Conservation (phyloP, 139 green algal species). For the Astrephomene gubernaculifera region DNA sequence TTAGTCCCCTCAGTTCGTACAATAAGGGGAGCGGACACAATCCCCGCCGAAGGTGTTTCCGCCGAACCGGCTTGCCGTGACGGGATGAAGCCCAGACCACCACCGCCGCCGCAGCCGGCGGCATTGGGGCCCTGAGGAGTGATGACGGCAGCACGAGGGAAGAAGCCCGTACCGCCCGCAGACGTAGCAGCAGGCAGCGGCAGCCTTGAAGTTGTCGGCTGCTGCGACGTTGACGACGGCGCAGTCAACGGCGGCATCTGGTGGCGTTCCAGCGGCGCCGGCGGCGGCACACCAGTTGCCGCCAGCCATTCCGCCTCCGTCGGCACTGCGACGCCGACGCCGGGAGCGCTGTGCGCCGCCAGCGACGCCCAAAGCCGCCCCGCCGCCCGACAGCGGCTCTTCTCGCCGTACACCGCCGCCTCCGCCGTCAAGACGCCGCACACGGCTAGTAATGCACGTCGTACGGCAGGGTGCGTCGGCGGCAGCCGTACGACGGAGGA, state of each 20-base stretch:
- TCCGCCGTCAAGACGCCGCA: slow-evolving; percentile 4
- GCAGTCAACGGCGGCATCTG: too few relatives aligned
- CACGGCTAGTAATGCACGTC: neutral
- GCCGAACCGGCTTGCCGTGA: too few relatives aligned
- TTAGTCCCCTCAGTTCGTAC: too few relatives aligned
- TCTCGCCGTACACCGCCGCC: neutral
- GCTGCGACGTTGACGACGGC: neutral
- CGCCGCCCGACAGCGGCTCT: neutral
- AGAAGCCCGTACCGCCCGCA: too few relatives aligned
- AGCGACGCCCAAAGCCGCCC: neutral
- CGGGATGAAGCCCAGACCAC: too few relatives aligned
- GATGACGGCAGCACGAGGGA: too few relatives aligned
- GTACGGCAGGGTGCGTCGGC: neutral
- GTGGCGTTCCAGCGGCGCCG: neutral
- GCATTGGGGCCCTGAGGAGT: too few relatives aligned
- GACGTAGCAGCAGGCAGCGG: neutral
- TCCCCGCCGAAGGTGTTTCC: too few relatives aligned
- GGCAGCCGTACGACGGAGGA: neutral
- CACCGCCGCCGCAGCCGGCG: too few relatives aligned
- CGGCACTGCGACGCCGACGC: neutral
- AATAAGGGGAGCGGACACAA: too few relatives aligned
- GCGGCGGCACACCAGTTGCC: neutral
- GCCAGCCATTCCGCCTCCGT: slow-evolving; percentile 17
- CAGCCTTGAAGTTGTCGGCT: neutral
- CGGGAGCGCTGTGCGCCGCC: neutral